Base-by-base conservation (phyloP, 2,329 filamentous ascomycete species). In the Cladosporium velox region DNA sequence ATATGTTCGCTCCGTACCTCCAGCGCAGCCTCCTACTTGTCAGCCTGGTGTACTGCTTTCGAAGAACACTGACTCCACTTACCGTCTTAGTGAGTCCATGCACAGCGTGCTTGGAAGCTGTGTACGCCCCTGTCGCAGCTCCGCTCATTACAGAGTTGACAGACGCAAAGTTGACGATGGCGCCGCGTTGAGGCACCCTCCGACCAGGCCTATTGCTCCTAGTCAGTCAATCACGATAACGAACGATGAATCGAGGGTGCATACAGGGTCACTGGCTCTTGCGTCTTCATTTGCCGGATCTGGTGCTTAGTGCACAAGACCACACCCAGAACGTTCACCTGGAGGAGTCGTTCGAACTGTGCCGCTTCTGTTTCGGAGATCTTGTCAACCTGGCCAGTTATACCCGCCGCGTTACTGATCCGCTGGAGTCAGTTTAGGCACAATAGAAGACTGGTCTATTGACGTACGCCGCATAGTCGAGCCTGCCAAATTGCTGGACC, bases 121-220 rank as follows among this genome's bases (percentile, higher is more conserved):
- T 77, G 64, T 81, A 81, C 2, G 77, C 77, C 0, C 71, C 72
- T 67, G 78, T 78, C 28, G 75, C 77, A 0, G 75, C 73, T 26
- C 76, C 72, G 4, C 76, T 67, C 66, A 72, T 70, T 65, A 77
- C 69, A 4, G 76, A 76, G 49, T 77, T 79, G 65, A 79, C 74
- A 0, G 77, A 79, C 4, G 78, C 72, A 49, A 78, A 78, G 64
- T 80, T 81, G 47, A 81, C 72, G 65, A 81, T 79, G 1, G 76
- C 77, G 14, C 76, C 76, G 54, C 67, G 67, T 49, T 73, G 72
- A 12, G 70, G 67, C 1, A 71, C 67, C 7, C 71, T 67, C 5
- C 72, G 41, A 18, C 41, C 41, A 44, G 41, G 41, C 18, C 41
- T 44, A 44, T 44, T 7, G 38, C 24, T 44, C 18, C 7, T 7